A percentile compares a stretch with the other conserved stretches of the same genome.
These are phyloP conservation scores for Plasmopara muralis DNA, from an alignment of 352 stramenopile species.

Conservation along the genomic window DNA sequence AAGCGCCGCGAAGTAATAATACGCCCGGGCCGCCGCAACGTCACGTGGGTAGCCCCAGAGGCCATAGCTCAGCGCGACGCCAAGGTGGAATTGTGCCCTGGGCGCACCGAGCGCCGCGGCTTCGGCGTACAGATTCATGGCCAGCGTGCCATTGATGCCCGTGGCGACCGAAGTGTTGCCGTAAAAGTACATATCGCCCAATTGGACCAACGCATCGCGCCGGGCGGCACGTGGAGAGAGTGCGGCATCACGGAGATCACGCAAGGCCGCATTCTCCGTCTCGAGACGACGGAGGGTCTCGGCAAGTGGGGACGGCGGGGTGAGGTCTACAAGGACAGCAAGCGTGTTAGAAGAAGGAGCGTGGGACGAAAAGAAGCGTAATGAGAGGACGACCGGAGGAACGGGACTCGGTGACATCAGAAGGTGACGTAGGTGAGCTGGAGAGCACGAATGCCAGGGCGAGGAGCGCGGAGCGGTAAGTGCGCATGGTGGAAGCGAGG, in stretches of 20 bases:
- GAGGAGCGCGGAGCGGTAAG: no score
- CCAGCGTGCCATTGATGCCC: conserved; percentile 61
- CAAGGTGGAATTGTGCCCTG: conserved; percentile 78
- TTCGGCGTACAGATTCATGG: conserved; percentile 56
- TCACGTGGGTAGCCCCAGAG: conserved; percentile 68
- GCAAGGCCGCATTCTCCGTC: conserved; percentile 24
- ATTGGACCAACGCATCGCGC: conserved; percentile 53
- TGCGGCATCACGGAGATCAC: conserved; percentile 41
- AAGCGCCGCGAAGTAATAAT: conserved; percentile 83
- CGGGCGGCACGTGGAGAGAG: conserved; percentile 28
- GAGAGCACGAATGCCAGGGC: no score
- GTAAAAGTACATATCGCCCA: conserved; percentile 77
- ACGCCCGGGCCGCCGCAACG: conserved; percentile 55
- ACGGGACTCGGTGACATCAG: no score
- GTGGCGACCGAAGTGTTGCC: conserved; percentile 56
- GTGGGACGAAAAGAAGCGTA: not conserved
- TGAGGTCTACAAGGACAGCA: conserved; percentile 3
- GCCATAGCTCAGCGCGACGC: conserved; percentile 76
- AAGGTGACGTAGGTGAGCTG: no score
- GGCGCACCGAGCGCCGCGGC: conserved; percentile 51
- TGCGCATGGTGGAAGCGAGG: no score
- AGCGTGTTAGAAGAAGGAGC: conserved; percentile 3
- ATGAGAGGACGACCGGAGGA: no score
- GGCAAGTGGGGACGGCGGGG: conserved; percentile 20
- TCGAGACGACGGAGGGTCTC: conserved; percentile 20